Percentiles rank a stretch among this genome's conserved stretches.
Evolutionary conservation across 2,329 filamentous ascomycete genomes (phyloP).

Genomic region (Phialemonium atrogriseum): DNA sequence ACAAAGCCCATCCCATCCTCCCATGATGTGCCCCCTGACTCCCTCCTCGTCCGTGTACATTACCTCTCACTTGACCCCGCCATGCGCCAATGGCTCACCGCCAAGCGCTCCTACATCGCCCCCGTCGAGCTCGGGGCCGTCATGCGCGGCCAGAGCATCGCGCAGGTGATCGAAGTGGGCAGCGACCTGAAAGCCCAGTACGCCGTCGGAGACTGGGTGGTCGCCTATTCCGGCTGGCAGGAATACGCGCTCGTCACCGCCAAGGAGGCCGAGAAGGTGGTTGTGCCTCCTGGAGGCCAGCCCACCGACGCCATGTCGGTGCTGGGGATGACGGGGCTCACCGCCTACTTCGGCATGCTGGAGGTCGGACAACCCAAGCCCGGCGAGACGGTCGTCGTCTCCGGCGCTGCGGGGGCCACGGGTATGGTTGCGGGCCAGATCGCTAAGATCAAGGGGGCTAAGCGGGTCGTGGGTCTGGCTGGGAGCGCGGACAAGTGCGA

Average conservation of each 20-base stretch:
- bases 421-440: conserved; percentile 60
- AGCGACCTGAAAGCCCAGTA: too few species aligned
- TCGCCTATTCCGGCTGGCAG: conserved; percentile 46
- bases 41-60: conserved; percentile 40
- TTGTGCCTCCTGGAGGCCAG: conserved; percentile 19
- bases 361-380: conserved; percentile 53
- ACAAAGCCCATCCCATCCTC: conserved; percentile 40
- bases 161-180: conserved; percentile 43
- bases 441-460: conserved; percentile 53
- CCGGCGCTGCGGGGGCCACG: conserved; percentile 59
- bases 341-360: conserved; percentile 58
- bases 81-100: conserved; percentile 56
- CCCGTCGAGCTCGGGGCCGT: conserved; percentile 51
- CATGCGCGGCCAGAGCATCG: conserved; percentile 50
- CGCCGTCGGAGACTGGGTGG: conserved; percentile 42
- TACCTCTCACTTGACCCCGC: conserved; percentile 56
- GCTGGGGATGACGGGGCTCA: conserved; percentile 53
- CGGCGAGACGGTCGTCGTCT: conserved; percentile 60
- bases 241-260: conserved; percentile 45
- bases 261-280: conserved; percentile 24
- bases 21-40: conserved; percentile 38
- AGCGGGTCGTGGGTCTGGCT: conserved; percentile 45
- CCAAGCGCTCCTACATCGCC: conserved; percentile 41
- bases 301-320: conserved; percentile 45
- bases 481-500: conserved; percentile 47